Conservation (phyloP, 2,329 filamentous ascomycete species). For the Spiromastix sp. region DNA sequence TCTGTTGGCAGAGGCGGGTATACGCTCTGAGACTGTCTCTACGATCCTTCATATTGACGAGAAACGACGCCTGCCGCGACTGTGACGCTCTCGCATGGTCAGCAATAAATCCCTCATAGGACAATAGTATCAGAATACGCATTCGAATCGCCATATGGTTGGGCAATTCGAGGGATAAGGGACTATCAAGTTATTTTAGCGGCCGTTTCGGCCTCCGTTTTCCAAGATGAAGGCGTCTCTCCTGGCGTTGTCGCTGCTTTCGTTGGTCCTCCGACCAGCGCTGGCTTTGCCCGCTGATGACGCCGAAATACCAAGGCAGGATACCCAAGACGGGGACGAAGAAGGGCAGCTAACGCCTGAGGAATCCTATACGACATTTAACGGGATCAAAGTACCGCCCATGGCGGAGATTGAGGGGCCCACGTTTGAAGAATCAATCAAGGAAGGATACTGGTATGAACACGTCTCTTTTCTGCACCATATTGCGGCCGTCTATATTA, state of each 20-base stretch:
- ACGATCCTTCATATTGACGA: too few relatives aligned
- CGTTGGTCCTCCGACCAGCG: conserved; percentile 24
- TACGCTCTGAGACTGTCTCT: too few relatives aligned
- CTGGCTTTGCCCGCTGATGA: conserved; percentile 21
- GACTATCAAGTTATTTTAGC: not conserved
- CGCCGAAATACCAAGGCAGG: conserved; percentile 1
- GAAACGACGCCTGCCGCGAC: too few relatives aligned
- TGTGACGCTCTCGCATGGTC: too few relatives aligned
- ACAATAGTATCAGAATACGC: too few relatives aligned
- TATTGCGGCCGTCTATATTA: too few relatives aligned
- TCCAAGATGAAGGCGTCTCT: conserved; percentile 27
- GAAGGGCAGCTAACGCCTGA: conserved; percentile 12
- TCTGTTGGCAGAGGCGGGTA: too few relatives aligned
- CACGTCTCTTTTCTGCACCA: conserved; percentile 1
- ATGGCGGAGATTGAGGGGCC: conserved; percentile 39
- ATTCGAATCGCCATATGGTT: not conserved
- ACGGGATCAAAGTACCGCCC: conserved; percentile 41
- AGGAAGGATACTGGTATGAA: conserved; percentile 42
- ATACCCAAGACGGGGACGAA: conserved; percentile 11
- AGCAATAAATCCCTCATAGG: too few relatives aligned
- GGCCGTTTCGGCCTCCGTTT: conserved; percentile 11
- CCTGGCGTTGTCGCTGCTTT: conserved; percentile 24
- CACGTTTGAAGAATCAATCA: conserved; percentile 38
- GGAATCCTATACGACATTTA: conserved; percentile 35
- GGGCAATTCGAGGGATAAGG: conserved; percentile 2